phyloP scores from a whole-genome alignment of 164 flowering plant species.

The Vitis amurensis region DNA sequence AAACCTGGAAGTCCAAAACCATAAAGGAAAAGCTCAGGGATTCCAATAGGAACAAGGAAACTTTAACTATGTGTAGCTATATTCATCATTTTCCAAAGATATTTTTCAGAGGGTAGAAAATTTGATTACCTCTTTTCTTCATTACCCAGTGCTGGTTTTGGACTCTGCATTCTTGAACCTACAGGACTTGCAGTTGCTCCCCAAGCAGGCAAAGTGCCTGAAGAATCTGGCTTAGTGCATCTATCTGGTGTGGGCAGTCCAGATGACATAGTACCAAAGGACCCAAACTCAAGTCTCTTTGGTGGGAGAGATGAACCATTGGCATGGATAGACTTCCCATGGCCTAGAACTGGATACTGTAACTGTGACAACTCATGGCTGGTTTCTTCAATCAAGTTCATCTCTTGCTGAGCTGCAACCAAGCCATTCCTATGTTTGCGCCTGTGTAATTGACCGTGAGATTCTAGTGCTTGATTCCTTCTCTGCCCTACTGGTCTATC shows the following conservation, averaged over 20 bases:
- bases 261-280: constrained; percentile 7
- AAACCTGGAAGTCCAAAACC: constrained; percentile 21
- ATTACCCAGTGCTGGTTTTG: background rate
- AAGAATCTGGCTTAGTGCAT: background rate
- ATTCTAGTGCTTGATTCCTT: constrained; percentile 14
- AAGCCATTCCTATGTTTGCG: constrained; percentile 6
- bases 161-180: background rate
- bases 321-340: constrained; percentile 10
- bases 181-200: constrained; percentile 5
- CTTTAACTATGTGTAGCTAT: background rate
- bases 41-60: background rate
- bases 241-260: constrained; percentile 4
- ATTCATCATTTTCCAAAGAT: background rate
- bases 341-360: constrained; percentile 11
- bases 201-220: background rate
- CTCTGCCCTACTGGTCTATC: constrained; percentile 9
- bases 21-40: background rate
- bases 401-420: constrained; percentile 1
- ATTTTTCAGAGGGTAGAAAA: background rate
- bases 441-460: constrained; percentile 11
- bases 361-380: constrained; percentile 2
- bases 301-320: constrained; percentile 9
- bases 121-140: constrained; percentile 7
- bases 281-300: constrained; percentile 22
- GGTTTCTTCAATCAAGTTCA: constrained; percentile 3